A percentile compares a stretch with the other conserved stretches of the same genome.
Evolutionary conservation across 768 basidiomycete species (phyloP).

Genomic region (Russula ochroleuca): DNA sequence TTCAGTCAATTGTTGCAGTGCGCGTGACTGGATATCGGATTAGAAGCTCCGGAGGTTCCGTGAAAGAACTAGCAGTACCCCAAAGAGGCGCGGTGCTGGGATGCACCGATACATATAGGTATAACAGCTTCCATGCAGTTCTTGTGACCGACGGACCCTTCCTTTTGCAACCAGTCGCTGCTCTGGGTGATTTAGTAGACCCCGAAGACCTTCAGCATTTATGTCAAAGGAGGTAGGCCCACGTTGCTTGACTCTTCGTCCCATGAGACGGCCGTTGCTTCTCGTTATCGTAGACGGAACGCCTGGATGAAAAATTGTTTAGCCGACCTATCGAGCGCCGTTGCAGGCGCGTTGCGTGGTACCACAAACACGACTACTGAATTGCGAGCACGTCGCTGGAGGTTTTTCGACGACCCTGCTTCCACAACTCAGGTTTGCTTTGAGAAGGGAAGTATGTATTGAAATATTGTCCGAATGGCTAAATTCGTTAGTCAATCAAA

Average conservation of each 20-base stretch:
- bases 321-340: not conserved
- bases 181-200: not conserved
- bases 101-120: not conserved
- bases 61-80: not conserved
- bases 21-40: slow-evolving; percentile 4
- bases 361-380: not conserved
- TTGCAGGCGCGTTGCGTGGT: not conserved
- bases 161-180: slow-evolving; percentile 6
- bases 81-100: not conserved
- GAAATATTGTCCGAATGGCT: slow-evolving; percentile 17
- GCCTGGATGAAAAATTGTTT: not conserved
- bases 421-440: not conserved
- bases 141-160: slow-evolving; percentile 14
- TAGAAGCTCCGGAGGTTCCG: not conserved
- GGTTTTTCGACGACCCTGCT: not conserved
- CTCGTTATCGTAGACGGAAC: not conserved
- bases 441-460: not conserved
- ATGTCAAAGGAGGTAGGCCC: not conserved
- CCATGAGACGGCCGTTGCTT: not conserved
- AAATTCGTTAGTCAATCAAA: not conserved
- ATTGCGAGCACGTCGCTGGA: not conserved
- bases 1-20: slow-evolving; percentile 5
- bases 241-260: not conserved
- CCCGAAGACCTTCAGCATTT: not conserved
- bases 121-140: not conserved